Percentiles rank a stretch among this genome's conserved stretches.
These are phyloP conservation scores for Gnomoniopsis smithogilvyi DNA, from an alignment of 2,329 filamentous ascomycete genomes.

Conservation along the genomic window DNA sequence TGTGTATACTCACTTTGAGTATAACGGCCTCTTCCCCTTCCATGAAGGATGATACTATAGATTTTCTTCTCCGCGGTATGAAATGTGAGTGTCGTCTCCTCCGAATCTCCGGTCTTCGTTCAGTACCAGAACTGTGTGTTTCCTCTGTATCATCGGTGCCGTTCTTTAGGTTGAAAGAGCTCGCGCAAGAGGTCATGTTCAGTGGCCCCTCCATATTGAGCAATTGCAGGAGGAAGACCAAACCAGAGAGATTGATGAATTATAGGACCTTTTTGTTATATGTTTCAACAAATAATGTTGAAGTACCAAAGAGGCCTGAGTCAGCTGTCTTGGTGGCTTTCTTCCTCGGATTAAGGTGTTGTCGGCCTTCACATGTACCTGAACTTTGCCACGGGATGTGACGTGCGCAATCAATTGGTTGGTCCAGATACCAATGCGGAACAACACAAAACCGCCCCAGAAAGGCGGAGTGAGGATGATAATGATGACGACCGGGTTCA, in stretches of 20 bases:
- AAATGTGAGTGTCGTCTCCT: slow-evolving; percentile 57
- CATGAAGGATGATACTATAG: slow-evolving; percentile 57
- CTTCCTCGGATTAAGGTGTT: not conserved
- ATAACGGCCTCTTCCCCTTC: slow-evolving; percentile 61
- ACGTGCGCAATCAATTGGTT: not conserved
- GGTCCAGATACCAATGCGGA: not conserved
- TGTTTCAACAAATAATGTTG: not conserved
- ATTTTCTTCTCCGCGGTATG: slow-evolving; percentile 51
- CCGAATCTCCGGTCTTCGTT: slow-evolving; percentile 32
- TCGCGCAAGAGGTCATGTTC: slow-evolving; percentile 12
- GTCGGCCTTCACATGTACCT: not conserved
- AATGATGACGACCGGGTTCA: not conserved
- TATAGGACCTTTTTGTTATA: not conserved
- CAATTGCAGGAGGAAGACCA: not conserved
- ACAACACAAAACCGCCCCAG: not conserved
- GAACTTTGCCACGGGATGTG: not conserved
- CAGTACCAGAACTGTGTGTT: slow-evolving; percentile 4
- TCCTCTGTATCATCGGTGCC: slow-evolving; percentile 30
- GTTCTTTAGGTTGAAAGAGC: not conserved
- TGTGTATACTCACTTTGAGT: slow-evolving; percentile 44
- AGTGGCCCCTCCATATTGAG: slow-evolving; percentile 6
- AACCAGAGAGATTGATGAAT: not conserved
- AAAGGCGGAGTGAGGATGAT: not conserved
- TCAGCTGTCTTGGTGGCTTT: not conserved
- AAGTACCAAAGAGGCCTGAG: not conserved